These are phyloP conservation scores for Picea glauca DNA, from an alignment of 75 land plant species.

Conservation along the genomic window DNA sequence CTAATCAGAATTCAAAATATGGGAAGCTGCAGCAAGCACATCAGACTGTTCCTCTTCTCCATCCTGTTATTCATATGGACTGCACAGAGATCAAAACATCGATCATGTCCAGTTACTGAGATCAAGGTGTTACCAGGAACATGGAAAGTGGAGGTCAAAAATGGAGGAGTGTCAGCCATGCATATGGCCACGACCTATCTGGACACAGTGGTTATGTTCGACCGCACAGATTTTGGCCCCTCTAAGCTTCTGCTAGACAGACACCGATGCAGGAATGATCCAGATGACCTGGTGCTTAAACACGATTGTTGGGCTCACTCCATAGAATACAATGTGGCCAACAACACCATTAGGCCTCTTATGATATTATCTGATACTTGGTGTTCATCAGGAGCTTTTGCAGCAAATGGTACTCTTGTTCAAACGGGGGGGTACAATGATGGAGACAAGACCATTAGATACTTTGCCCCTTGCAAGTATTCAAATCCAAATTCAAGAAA, in stretches of 20 bases:
- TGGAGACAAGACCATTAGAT: conserved; percentile 41
- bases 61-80: too few species aligned
- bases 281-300: conserved; percentile 17
- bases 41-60: too few species aligned
- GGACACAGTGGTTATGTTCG: conserved; percentile 57
- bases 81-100: too few species aligned
- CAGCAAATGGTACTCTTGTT: conserved; percentile 60
- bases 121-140: conserved; percentile 8
- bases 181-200: conserved; percentile 62
- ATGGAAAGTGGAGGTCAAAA: conserved; percentile 33
- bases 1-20: too few species aligned
- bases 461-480: conserved; percentile 31
- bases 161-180: conserved; percentile 74
- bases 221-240: conserved; percentile 56
- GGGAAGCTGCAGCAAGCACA: too few species aligned
- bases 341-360: conserved; percentile 48
- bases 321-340: conserved; percentile 28
- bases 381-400: conserved; percentile 67
- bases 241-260: conserved; percentile 47
- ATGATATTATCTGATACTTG: conserved; percentile 61
- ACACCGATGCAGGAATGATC: conserved; percentile 35
- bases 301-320: conserved; percentile 86
- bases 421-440: conserved; percentile 80
- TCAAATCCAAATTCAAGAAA: background rate
- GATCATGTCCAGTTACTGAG: too few species aligned